Evolutionary conservation across 2,329 filamentous ascomycete genomes (phyloP).

Genomic region (Pezicula rhizophila): DNA sequence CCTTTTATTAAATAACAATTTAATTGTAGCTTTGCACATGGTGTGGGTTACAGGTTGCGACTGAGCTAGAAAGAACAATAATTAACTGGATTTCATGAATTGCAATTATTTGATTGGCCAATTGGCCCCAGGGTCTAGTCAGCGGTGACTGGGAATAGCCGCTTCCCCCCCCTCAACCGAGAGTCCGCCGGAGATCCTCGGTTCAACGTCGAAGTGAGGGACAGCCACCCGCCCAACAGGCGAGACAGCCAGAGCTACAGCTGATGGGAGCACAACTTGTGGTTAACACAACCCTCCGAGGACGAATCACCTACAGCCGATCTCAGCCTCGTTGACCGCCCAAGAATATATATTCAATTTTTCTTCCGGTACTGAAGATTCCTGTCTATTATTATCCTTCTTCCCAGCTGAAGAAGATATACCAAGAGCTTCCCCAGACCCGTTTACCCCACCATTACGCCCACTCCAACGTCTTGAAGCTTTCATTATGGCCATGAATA

Average conservation of each 20-base stretch:
- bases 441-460: constrained; percentile 11
- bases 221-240: background rate
- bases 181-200: background rate
- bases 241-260: no score
- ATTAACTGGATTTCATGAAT: background rate
- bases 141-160: background rate
- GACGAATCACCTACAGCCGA: background rate
- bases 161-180: background rate
- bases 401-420: background rate
- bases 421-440: background rate
- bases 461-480: background rate
- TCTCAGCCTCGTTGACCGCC: background rate
- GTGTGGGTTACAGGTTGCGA: background rate
- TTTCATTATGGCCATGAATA: constrained; percentile 54
- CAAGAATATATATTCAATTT: background rate
- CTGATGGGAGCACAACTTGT: no score
- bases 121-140: background rate
- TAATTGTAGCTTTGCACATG: no score
- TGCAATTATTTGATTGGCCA: background rate
- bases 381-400: background rate
- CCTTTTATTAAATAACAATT: no score
- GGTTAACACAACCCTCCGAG: background rate
- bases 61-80: background rate
- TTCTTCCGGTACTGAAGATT: background rate
- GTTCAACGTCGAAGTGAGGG: background rate